Evolutionary conservation across 2,329 filamentous ascomycete species (phyloP).

Genomic region (Sclerotinia minor): DNA sequence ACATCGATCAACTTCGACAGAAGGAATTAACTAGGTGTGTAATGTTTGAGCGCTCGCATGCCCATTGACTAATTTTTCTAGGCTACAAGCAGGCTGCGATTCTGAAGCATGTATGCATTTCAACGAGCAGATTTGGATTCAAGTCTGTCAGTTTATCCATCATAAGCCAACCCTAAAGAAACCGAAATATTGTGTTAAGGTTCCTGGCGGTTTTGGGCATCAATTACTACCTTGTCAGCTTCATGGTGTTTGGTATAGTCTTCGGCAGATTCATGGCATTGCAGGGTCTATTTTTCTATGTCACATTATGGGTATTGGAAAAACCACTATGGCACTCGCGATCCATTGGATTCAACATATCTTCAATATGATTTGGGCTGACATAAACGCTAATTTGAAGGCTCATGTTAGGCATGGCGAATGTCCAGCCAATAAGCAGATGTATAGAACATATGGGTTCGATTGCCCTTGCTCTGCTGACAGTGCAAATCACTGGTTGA

Average conservation of each 20-base stretch:
- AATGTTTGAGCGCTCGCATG: neutral
- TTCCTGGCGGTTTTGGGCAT: neutral
- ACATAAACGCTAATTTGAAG: neutral
- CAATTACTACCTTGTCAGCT: constrained; percentile 5
- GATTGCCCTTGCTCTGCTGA: constrained; percentile 7
- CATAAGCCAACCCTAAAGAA: constrained; percentile 7
- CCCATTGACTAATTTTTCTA: constrained; percentile 12
- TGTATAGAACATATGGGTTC: constrained; percentile 4
- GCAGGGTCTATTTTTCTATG: constrained; percentile 1
- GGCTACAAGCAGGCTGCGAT: constrained; percentile 8
- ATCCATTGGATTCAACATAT: constrained; percentile 11
- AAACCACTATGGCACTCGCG: constrained; percentile 8
- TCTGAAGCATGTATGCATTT: constrained; percentile 14
- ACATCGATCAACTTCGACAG: constrained; percentile 6
- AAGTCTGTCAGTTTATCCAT: constrained; percentile 4
- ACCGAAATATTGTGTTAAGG: neutral
- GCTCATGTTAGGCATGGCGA: neutral
- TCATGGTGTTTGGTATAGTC: constrained; percentile 6
- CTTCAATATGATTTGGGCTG: constrained; percentile 14
- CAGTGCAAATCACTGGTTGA: constrained; percentile 2
- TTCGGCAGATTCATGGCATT: constrained; percentile 12
- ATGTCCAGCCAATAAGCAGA: constrained; percentile 1
- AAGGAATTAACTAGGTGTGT: constrained; percentile 3
- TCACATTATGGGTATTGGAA: constrained; percentile 17
- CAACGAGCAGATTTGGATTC: constrained; percentile 6